Evolutionary conservation across 2,329 filamentous ascomycete genomes (phyloP).

Genomic region (Colletotrichum ledebouriae): DNA sequence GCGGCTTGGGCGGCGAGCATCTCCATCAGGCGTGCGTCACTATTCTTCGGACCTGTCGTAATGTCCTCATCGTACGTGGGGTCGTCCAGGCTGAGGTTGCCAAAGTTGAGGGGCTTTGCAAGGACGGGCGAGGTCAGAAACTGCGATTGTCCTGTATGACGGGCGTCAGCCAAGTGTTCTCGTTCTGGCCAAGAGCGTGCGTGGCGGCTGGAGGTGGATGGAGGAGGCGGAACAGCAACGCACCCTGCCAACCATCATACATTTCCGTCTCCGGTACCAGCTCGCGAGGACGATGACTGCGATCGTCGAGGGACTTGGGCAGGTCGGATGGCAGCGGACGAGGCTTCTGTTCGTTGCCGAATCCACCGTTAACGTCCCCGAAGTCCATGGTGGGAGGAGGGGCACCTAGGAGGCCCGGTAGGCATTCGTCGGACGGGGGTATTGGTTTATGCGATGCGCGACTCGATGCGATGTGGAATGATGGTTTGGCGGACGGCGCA

Average conservation of each 20-base stretch:
- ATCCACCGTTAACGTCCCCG: slow-evolving; percentile 61
- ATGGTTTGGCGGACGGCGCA: slow-evolving; percentile 17
- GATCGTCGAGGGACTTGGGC: slow-evolving; percentile 91
- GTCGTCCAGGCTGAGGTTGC: slow-evolving; percentile 85
- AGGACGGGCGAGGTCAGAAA: slow-evolving; percentile 90
- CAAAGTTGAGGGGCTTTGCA: slow-evolving; percentile 86
- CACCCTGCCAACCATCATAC: slow-evolving; percentile 98
- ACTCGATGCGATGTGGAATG: slow-evolving; percentile 21
- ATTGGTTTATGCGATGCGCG: slow-evolving; percentile 36
- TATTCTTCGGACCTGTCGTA: slow-evolving; percentile 74
- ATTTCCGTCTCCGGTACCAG: slow-evolving; percentile 90
- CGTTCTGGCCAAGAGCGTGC: slow-evolving; percentile 4
- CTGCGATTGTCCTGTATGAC: slow-evolving; percentile 85
- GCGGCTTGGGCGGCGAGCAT: slow-evolving; percentile 97
- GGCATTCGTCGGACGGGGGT: slow-evolving; percentile 37
- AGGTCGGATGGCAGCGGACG: slow-evolving; percentile 82
- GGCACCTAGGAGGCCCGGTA: slow-evolving; percentile 47
- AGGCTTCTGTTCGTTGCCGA: slow-evolving; percentile 59
- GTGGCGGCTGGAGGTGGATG: slow-evolving; percentile 7
- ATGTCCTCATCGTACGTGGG: slow-evolving; percentile 75
- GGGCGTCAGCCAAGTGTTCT: slow-evolving; percentile 17
- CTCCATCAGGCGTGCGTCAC: slow-evolving; percentile 89
- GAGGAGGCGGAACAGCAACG: slow-evolving; percentile 45
- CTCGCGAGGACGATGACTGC: slow-evolving; percentile 75
- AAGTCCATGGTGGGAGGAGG: slow-evolving; percentile 70